A percentile compares a stretch with the other conserved stretches of the same genome.
Evolutionary conservation across 257 asterid species (phyloP).

Genomic region (Mentha longifolia): DNA sequence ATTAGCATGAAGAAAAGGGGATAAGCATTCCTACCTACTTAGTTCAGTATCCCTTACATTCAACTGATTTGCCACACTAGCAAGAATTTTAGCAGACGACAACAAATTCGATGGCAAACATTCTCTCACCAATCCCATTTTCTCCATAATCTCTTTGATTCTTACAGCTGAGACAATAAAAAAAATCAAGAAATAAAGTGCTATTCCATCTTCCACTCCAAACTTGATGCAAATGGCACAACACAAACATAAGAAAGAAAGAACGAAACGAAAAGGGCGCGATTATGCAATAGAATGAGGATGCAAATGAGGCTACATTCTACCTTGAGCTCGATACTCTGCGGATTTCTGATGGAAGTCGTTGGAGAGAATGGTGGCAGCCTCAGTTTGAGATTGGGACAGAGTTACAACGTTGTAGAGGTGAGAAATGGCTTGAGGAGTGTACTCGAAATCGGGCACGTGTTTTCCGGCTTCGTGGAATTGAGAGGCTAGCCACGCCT

Average conservation of each 20-base stretch:
- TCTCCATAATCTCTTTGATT: slow-evolving; percentile 89
- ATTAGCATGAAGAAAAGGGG: background rate
- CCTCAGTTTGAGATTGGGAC: slow-evolving; percentile 88
- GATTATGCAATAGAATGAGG: background rate
- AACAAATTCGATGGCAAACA: slow-evolving; percentile 82
- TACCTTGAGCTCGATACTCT: slow-evolving; percentile 91
- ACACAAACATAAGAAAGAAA: background rate
- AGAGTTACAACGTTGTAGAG: slow-evolving; percentile 68
- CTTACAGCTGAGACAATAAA: slow-evolving; percentile 65
- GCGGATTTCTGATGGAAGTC: slow-evolving; percentile 93
- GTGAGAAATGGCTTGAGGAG: slow-evolving; percentile 76
- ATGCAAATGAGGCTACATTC: too few species aligned
- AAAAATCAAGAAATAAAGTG: background rate
- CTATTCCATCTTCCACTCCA: background rate
- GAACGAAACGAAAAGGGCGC: background rate
- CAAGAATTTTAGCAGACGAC: slow-evolving; percentile 84
- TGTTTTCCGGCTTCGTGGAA: slow-evolving; percentile 86
- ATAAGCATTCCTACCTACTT: slow-evolving; percentile 64
- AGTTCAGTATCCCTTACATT: slow-evolving; percentile 93
- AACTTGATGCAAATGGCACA: background rate
- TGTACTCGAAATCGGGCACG: slow-evolving; percentile 86
- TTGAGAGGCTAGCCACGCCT: slow-evolving; percentile 81
- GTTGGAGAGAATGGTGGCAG: slow-evolving; percentile 78
- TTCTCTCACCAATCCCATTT: slow-evolving; percentile 90
- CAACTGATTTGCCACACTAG: slow-evolving; percentile 80